Evolutionary conservation across 2,329 filamentous ascomycete species (phyloP).

Genomic region (Colletotrichum sp.): DNA sequence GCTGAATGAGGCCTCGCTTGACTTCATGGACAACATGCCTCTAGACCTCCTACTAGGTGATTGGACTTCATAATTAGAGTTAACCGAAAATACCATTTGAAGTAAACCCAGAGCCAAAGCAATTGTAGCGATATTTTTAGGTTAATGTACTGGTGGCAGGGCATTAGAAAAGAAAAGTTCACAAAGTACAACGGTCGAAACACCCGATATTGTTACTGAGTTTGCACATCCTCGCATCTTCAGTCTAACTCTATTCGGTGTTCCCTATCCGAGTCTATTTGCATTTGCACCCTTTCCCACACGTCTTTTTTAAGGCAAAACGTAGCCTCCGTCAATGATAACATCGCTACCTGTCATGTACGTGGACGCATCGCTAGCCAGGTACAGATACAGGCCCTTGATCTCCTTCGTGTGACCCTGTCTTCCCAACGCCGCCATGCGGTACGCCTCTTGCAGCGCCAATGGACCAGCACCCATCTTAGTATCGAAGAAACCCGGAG

Average conservation of each 20-base stretch:
- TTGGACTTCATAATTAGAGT: neutral
- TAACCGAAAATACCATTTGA: neutral
- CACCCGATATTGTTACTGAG: neutral
- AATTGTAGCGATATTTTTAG: neutral
- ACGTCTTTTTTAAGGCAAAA: neutral
- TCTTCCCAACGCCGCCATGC: slow-evolving; percentile 57
- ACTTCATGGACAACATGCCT: slow-evolving; percentile 5
- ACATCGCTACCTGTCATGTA: slow-evolving; percentile 56
- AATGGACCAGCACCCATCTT: slow-evolving; percentile 53
- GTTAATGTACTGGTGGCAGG: too few relatives aligned
- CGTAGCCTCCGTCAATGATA: slow-evolving; percentile 46
- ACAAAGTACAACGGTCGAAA: neutral
- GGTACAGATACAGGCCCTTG: slow-evolving; percentile 62
- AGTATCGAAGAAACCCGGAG: slow-evolving; percentile 59
- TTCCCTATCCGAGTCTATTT: neutral
- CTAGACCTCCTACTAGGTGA: neutral
- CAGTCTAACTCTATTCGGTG: neutral
- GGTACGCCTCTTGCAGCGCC: slow-evolving; percentile 48
- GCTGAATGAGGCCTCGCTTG: neutral
- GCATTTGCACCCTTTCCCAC: fast-evolving
- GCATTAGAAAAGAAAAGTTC: too few relatives aligned
- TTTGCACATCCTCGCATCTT: fast-evolving
- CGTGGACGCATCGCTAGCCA: slow-evolving; percentile 54
- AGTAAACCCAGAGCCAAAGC: neutral
- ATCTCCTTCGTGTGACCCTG: slow-evolving; percentile 69